Percentiles rank a stretch among this genome's conserved stretches.
These are phyloP conservation scores for Fulvia fulva DNA, from an alignment of 2,329 filamentous ascomycete genomes.

Conservation along the genomic window DNA sequence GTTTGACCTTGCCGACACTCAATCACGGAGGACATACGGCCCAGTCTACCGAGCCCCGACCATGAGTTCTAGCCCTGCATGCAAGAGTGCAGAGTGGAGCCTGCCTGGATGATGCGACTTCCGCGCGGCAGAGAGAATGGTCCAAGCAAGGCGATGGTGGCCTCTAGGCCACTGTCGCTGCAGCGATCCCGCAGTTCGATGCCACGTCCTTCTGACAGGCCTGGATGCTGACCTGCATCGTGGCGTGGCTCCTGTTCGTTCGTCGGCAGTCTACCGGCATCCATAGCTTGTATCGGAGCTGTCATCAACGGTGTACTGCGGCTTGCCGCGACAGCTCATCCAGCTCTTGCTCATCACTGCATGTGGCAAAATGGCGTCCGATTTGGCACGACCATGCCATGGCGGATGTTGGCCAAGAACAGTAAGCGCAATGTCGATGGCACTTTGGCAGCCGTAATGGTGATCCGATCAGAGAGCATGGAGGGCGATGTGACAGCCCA, in stretches of 20 bases:
- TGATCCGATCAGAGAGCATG: not conserved
- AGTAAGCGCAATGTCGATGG: not conserved
- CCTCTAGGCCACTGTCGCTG: constrained; percentile 2
- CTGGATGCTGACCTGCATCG: constrained; percentile 8
- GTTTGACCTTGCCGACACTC: constrained; percentile 20
- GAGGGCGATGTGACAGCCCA: not conserved
- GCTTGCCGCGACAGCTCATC: constrained; percentile 15
- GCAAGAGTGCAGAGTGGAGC: constrained; percentile 16
- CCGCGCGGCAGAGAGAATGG: constrained; percentile 18
- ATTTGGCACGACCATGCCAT: not conserved
- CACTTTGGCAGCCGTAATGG: not conserved
- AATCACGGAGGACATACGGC: constrained; percentile 18
- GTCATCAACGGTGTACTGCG: constrained; percentile 16
- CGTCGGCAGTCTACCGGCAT: constrained; percentile 11
- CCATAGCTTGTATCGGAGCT: constrained; percentile 19
- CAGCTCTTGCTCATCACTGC: not conserved
- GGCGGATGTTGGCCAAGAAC: not conserved
- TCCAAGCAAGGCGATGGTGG: constrained; percentile 12
- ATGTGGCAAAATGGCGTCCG: not conserved
- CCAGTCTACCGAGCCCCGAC: constrained; percentile 15
- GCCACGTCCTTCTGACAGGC: constrained; percentile 15
- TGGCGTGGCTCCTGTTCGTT: constrained; percentile 13
- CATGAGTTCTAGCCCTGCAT: constrained; percentile 17
- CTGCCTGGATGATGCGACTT: constrained; percentile 10
- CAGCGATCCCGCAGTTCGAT: constrained; percentile 1